These are phyloP conservation scores for Craterostigma plantagineum DNA, from an alignment of 257 asterid genomes.

Conservation along the genomic window DNA sequence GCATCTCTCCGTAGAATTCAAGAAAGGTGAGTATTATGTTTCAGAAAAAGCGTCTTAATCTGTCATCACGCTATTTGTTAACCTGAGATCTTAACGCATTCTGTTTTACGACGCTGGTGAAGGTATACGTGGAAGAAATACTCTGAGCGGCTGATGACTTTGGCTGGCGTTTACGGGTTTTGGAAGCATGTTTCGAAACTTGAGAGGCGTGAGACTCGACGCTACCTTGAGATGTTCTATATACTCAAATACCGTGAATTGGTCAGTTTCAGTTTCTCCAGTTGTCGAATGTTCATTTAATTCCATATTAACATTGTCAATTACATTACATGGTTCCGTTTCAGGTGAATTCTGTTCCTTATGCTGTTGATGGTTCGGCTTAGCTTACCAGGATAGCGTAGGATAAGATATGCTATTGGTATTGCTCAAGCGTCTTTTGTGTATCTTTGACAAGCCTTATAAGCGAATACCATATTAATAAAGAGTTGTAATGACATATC, in stretches of 20 bases:
- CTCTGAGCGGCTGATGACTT: constrained; percentile 86
- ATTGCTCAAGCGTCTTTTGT: too few relatives aligned
- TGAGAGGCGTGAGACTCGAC: constrained; percentile 79
- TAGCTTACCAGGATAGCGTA: too few relatives aligned
- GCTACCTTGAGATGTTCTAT: constrained; percentile 94
- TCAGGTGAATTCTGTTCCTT: too few relatives aligned
- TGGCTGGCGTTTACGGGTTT: constrained; percentile 86
- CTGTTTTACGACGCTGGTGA: too few relatives aligned
- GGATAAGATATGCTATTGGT: neutral
- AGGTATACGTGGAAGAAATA: constrained; percentile 87
- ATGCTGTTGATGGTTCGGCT: too few relatives aligned
- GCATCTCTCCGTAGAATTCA: constrained; percentile 40
- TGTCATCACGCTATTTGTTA: too few relatives aligned
- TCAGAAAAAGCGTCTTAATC: too few relatives aligned
- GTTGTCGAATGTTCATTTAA: too few relatives aligned
- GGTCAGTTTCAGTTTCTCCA: constrained; percentile 23
- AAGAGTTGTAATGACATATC: too few relatives aligned
- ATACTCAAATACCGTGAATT: constrained; percentile 78
- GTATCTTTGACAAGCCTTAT: neutral
- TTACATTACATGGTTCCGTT: neutral
- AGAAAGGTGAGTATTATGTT: constrained; percentile 11
- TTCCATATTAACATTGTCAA: too few relatives aligned
- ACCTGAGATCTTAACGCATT: too few relatives aligned
- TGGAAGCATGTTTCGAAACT: constrained; percentile 88
- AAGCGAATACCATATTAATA: too few relatives aligned